These are phyloP conservation scores for Diospyros lotus DNA, from an alignment of 148 eudicot genomes.

Conservation along the genomic window DNA sequence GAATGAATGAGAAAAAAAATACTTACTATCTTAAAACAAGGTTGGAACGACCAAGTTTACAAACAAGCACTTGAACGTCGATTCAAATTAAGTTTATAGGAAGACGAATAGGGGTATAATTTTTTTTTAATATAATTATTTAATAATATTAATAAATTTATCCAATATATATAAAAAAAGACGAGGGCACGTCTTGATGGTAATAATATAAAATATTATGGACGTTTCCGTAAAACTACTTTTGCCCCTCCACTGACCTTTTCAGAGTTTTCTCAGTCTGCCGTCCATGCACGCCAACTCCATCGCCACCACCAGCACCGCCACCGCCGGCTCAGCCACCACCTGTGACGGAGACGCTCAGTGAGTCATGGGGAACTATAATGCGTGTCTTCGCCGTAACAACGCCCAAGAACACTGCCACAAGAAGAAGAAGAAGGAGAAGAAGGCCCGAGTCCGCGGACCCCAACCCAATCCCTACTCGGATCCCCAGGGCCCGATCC, in stretches of 20 bases:
- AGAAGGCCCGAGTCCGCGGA: slow-evolving; percentile 19
- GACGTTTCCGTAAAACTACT: slow-evolving; percentile 6
- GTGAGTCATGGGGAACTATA: slow-evolving; percentile 60
- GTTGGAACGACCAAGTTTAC: no score
- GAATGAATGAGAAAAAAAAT: no score
- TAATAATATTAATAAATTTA: no score
- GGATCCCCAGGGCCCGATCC: slow-evolving; percentile 43
- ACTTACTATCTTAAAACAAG: no score
- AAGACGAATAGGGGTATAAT: no score
- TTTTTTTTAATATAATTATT: no score
- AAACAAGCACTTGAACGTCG: no score
- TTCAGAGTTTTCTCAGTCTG: slow-evolving; percentile 14
- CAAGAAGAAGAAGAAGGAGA: slow-evolving; percentile 13
- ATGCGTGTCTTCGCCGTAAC: slow-evolving; percentile 34
- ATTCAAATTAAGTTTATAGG: no score
- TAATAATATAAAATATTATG: background rate
- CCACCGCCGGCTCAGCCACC: slow-evolving; percentile 8
- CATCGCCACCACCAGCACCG: slow-evolving; percentile 11
- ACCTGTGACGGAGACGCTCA: background rate
- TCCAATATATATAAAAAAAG: no score
- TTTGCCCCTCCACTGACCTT: slow-evolving; percentile 23
- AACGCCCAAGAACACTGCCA: background rate
- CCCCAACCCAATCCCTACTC: slow-evolving; percentile 65
- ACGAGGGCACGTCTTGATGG: no score
- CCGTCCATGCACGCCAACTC: slow-evolving; percentile 4